A percentile compares a stretch with the other conserved stretches of the same genome.
Conservation (phyloP, 2,329 filamentous ascomycete genomes). For the Scolecobasidium constrictum region DNA sequence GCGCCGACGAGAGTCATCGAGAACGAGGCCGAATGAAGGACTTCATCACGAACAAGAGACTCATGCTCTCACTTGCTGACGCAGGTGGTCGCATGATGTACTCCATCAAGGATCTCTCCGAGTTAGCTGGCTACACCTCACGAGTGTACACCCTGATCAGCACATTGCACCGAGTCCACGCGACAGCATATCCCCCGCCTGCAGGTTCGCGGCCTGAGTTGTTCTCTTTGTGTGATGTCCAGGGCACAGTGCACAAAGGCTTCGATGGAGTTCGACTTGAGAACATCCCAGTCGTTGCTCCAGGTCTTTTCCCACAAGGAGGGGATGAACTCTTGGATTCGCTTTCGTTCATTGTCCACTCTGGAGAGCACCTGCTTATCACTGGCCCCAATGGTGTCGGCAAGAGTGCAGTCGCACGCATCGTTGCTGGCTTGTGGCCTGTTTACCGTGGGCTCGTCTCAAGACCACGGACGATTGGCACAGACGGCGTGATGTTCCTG, state of each 20-base stretch:
- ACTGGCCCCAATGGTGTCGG: slow-evolving; percentile 92
- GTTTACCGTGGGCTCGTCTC: slow-evolving; percentile 89
- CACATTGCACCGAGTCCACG: slow-evolving; percentile 86
- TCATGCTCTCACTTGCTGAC: slow-evolving; percentile 95
- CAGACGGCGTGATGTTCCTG: slow-evolving; percentile 96
- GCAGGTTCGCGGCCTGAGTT: slow-evolving; percentile 61
- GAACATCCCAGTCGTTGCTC: slow-evolving; percentile 85
- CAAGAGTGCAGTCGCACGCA: slow-evolving; percentile 77
- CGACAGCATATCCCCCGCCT: slow-evolving; percentile 69
- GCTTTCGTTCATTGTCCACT: slow-evolving; percentile 77
- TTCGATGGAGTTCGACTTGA: slow-evolving; percentile 92
- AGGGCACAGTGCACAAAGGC: slow-evolving; percentile 87
- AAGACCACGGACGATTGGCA: slow-evolving; percentile 65
- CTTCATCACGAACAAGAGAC: slow-evolving; percentile 96
- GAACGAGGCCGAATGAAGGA: slow-evolving; percentile 90
- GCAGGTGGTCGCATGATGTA: slow-evolving; percentile 99
- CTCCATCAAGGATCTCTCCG: slow-evolving; percentile 93
- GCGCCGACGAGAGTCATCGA: slow-evolving; percentile 41
- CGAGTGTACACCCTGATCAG: slow-evolving; percentile 93
- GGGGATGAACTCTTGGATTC: slow-evolving; percentile 87
- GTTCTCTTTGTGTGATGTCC: slow-evolving; percentile 81
- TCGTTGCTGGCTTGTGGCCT: slow-evolving; percentile 90
- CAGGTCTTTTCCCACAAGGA: slow-evolving; percentile 74
- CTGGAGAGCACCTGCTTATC: slow-evolving; percentile 87
- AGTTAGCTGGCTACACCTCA: slow-evolving; percentile 90